phyloP scores from a whole-genome alignment of 2,329 filamentous ascomycete genomes.

The Phoma sp. region DNA sequence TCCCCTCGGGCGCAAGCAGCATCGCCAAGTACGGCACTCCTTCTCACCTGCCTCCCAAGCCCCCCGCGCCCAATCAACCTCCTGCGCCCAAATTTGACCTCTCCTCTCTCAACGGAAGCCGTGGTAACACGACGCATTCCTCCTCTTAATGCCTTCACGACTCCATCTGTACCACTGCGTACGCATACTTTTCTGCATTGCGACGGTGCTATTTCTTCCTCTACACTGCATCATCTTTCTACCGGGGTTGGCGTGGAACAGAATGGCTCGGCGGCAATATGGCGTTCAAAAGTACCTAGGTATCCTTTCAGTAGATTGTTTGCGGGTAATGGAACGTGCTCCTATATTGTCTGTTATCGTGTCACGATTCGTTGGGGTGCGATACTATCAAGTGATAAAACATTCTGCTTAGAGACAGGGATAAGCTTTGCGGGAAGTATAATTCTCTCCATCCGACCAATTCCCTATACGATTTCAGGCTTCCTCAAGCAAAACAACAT shows the following conservation, averaged over 20 bases:
- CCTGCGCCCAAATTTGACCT: constrained; percentile 15
- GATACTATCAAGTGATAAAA: no score
- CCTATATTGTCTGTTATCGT: neutral
- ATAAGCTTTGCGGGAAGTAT: no score
- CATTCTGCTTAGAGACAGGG: no score
- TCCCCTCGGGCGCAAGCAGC: constrained; percentile 50
- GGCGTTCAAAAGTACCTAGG: neutral
- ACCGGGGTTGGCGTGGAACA: neutral
- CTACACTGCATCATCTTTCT: neutral
- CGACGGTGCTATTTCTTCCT: neutral
- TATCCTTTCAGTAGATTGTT: neutral
- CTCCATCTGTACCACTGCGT: neutral
- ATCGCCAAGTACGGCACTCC: constrained; percentile 64
- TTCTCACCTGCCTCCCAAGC: constrained; percentile 61
- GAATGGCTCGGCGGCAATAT: neutral
- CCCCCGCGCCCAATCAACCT: constrained; percentile 48
- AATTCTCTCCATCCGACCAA: no score
- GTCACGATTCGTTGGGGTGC: no score
- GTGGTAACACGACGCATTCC: constrained; percentile 2
- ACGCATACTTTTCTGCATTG: neutral
- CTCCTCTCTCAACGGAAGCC: constrained; percentile 6
- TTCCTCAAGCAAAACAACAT: no score
- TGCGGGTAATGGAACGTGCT: neutral
- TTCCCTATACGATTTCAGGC: no score
- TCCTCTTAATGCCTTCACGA: constrained; percentile 3